Conservation (phyloP, 73 alveolate genomes). For the Halteria grandinella region DNA sequence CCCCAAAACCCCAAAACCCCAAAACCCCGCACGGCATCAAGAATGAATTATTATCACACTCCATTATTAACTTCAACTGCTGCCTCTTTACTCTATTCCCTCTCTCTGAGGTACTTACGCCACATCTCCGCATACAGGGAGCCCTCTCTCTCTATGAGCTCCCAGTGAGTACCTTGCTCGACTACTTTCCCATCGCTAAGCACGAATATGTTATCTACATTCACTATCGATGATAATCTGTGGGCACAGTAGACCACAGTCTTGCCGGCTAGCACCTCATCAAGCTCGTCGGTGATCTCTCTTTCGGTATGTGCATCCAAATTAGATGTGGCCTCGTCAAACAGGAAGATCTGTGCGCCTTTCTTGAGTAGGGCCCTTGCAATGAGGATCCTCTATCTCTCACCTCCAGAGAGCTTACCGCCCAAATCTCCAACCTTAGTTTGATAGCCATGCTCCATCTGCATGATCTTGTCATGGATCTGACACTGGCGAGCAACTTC, state of each 20-base stretch:
- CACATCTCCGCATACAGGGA: slow-evolving; percentile 63
- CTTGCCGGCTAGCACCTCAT: slow-evolving; percentile 73
- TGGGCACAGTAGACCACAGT: slow-evolving; percentile 94
- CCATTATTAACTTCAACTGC: no score
- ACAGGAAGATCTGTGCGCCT: slow-evolving; percentile 75
- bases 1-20: no score
- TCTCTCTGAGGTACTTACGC: slow-evolving; percentile 55
- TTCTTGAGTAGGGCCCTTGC: slow-evolving; percentile 87
- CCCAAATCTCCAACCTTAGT: slow-evolving; percentile 92
- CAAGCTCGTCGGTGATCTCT: slow-evolving; percentile 83
- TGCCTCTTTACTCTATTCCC: slow-evolving; percentile 18
- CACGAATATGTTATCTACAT: slow-evolving; percentile 89
- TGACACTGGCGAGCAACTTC: slow-evolving; percentile 68
- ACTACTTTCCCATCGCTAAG: slow-evolving; percentile 84
- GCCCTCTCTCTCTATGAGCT: slow-evolving; percentile 65
- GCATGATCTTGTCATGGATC: slow-evolving; percentile 74
- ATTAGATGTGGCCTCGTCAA: slow-evolving; percentile 93
- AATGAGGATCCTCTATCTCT: slow-evolving; percentile 79
- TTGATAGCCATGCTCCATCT: slow-evolving; percentile 83
- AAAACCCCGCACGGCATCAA: no score
- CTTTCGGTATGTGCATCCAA: slow-evolving; percentile 87
- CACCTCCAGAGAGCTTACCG: slow-evolving; percentile 92
- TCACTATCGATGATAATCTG: slow-evolving; percentile 84
- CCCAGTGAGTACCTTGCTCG: slow-evolving; percentile 90
- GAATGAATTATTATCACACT: no score